These are phyloP conservation scores for Leccinum fuscescens DNA, from an alignment of 1,284 basidiomycete genomes.

Conservation along the genomic window DNA sequence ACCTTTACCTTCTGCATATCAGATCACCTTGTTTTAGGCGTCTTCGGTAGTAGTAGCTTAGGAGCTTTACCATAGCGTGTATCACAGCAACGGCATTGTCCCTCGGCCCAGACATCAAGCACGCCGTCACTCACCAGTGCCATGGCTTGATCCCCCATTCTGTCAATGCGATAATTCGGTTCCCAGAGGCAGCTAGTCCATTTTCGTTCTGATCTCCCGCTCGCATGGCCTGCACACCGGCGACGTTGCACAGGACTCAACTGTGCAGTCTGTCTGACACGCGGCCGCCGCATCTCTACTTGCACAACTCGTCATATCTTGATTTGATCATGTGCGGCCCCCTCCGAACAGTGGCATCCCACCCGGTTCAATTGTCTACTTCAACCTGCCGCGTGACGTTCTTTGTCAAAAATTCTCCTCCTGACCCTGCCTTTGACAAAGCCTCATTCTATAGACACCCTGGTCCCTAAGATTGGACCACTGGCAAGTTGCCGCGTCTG, in stretches of 20 bases:
- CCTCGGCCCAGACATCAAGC: conserved; percentile 13
- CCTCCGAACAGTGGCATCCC: conserved; percentile 1
- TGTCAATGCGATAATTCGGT: conserved; percentile 10
- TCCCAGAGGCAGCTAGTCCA: conserved; percentile 10
- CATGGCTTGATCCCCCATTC: conserved; percentile 15
- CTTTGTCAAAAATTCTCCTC: conserved; percentile 2
- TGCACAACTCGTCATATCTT: conserved; percentile 4
- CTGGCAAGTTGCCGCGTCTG: conserved; percentile 21
- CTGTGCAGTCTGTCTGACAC: conserved; percentile 19
- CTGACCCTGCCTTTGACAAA: conserved; percentile 20
- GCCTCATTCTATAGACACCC: conserved; percentile 4
- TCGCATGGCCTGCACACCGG: conserved; percentile 21
- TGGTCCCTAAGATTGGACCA: conserved; percentile 10
- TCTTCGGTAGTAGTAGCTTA: conserved; percentile 22
- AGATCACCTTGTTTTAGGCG: conserved; percentile 20
- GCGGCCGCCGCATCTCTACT: not conserved
- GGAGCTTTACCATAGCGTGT: conserved; percentile 9
- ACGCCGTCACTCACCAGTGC: not conserved
- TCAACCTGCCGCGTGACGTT: conserved; percentile 24
- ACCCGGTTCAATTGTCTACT: conserved; percentile 13
- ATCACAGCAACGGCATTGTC: conserved; percentile 23
- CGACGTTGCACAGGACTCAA: conserved; percentile 11
- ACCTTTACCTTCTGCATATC: conserved; percentile 13
- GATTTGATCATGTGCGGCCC: conserved; percentile 5
- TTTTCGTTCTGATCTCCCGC: conserved; percentile 18